Percentiles rank a stretch among this genome's conserved stretches.
Conservation (phyloP, 1,284 basidiomycete genomes). For the Vanrija sp. region DNA sequence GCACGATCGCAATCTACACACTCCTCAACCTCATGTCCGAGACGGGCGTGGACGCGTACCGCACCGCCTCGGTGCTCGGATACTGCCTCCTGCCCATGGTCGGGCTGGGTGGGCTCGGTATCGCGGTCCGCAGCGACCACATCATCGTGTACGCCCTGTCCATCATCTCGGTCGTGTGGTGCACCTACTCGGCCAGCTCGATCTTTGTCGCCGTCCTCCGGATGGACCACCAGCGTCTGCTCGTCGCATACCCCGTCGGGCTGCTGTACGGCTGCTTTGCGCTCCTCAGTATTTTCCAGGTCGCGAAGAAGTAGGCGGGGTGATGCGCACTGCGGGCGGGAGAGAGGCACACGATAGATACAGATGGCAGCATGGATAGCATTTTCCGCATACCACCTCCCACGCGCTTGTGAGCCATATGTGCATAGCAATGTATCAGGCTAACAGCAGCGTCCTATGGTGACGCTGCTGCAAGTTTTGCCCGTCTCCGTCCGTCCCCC, state of each 20-base stretch:
- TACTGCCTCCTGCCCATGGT: conserved; percentile 98
- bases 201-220: conserved; percentile 90
- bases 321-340: no score
- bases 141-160: conserved; percentile 78
- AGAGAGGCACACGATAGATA: no score
- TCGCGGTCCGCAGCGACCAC: conserved; percentile 79
- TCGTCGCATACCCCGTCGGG: conserved; percentile 91
- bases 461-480: no score
- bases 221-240: conserved; percentile 86
- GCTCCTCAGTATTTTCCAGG: conserved; percentile 61
- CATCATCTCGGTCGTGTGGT: conserved; percentile 80
- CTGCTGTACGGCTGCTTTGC: conserved; percentile 90
- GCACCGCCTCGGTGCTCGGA: conserved; percentile 90
- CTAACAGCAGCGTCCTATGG: no score
- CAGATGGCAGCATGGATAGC: no score
- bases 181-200: conserved; percentile 87
- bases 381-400: no score
- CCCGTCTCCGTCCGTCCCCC: no score
- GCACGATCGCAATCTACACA: conserved; percentile 88
- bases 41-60: conserved; percentile 91
- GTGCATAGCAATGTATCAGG: no score
- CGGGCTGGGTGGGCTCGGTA: conserved; percentile 84
- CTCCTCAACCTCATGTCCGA: conserved; percentile 98
- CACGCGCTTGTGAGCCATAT: no score
- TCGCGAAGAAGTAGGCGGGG: conserved; percentile 28